Conservation (phyloP, 768 basidiomycete genomes). For the Mycena leptocephala region DNA sequence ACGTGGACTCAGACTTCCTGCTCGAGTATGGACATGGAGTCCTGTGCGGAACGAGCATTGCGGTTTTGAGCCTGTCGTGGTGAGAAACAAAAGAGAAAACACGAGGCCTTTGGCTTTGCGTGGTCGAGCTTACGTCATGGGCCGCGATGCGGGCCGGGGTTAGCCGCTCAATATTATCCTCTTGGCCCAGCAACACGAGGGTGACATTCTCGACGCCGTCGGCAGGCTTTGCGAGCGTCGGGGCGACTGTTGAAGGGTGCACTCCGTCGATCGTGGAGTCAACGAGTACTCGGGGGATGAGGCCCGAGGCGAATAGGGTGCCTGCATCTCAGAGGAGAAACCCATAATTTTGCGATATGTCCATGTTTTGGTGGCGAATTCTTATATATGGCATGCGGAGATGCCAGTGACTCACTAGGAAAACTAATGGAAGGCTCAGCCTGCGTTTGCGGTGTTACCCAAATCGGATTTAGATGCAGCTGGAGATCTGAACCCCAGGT, state of each 20-base stretch:
- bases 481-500: no score
- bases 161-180: not conserved
- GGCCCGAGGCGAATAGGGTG: not conserved
- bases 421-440: no score
- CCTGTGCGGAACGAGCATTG: not conserved
- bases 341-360: not conserved
- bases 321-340: not conserved
- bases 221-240: not conserved
- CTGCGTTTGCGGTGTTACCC: no score
- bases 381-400: not conserved
- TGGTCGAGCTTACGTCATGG: no score
- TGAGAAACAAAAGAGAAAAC: not conserved
- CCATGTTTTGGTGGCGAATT: not conserved
- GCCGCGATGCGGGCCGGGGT: no score
- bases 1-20: not conserved
- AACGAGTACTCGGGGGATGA: not conserved
- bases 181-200: not conserved
- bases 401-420: no score
- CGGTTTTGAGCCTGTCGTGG: slow-evolving; percentile 4
- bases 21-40: slow-evolving; percentile 1
- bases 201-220: not conserved
- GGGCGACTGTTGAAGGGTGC: not conserved
- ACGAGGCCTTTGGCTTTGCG: no score
- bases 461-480: no score
- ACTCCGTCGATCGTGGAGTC: not conserved